These are phyloP conservation scores for Pseudozyma tsukubaensis DNA, from an alignment of 1,284 basidiomycete genomes.

Conservation along the genomic window DNA sequence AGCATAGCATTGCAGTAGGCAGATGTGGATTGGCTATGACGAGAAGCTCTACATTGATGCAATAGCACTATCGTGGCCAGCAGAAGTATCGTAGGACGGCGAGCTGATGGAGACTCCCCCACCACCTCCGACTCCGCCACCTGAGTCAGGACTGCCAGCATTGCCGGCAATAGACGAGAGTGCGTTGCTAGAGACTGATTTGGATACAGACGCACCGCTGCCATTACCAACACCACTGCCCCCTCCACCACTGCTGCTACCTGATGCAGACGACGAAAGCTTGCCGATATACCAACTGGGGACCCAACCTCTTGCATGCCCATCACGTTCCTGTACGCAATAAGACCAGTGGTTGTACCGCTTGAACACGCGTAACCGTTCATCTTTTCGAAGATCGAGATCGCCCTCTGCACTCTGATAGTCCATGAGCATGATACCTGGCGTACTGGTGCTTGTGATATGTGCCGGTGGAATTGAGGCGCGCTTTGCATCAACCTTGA, in stretches of 20 bases:
- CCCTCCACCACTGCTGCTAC: neutral
- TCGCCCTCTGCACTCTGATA: constrained; percentile 87
- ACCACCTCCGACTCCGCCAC: constrained; percentile 3
- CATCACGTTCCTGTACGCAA: constrained; percentile 66
- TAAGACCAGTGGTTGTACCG: constrained; percentile 96
- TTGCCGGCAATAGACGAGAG: constrained; percentile 3
- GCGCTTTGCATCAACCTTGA: constrained; percentile 28
- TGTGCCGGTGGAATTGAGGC: constrained; percentile 82
- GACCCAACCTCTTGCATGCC: constrained; percentile 63
- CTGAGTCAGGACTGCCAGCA: constrained; percentile 9
- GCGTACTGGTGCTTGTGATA: constrained; percentile 93
- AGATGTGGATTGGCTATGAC: neutral
- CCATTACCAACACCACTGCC: no score
- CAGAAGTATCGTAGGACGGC: constrained; percentile 18
- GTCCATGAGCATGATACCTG: constrained; percentile 92
- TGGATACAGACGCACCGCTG: constrained; percentile 8
- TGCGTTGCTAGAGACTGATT: constrained; percentile 17
- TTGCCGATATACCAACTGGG: constrained; percentile 66
- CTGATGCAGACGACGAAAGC: constrained; percentile 22
- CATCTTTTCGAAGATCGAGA: constrained; percentile 84
- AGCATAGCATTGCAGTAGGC: neutral
- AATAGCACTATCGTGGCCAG: constrained; percentile 11
- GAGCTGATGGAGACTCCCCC: constrained; percentile 10
- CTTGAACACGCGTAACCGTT: constrained; percentile 91
- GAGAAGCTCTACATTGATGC: constrained; percentile 8